phyloP scores from a whole-genome alignment of 2,329 filamentous ascomycete species.

The Paecilomyces sp. region DNA sequence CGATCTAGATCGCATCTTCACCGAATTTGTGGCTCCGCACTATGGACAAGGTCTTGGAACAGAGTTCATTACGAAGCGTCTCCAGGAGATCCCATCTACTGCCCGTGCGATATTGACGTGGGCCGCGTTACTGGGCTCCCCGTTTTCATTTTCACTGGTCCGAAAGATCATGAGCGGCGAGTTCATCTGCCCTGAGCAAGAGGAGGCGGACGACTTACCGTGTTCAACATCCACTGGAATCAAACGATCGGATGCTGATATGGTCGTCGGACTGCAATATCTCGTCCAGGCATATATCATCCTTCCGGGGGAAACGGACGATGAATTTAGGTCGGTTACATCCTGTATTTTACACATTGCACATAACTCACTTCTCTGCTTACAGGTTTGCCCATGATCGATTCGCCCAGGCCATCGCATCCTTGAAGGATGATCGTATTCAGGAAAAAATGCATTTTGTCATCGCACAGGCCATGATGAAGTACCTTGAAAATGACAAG shows the following conservation, averaged over 20 bases:
- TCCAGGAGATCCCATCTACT: slow-evolving; percentile 67
- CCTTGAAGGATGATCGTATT: slow-evolving; percentile 60
- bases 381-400: slow-evolving; percentile 76
- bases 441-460: slow-evolving; percentile 81
- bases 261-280: slow-evolving; percentile 68
- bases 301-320: slow-evolving; percentile 73
- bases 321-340: slow-evolving; percentile 57
- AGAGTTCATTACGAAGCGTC: slow-evolving; percentile 70
- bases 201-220: slow-evolving; percentile 31
- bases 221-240: slow-evolving; percentile 37
- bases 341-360: not conserved
- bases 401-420: slow-evolving; percentile 67
- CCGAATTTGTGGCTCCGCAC: slow-evolving; percentile 71
- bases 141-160: slow-evolving; percentile 77
- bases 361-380: slow-evolving; percentile 4
- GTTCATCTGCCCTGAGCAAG: slow-evolving; percentile 53
- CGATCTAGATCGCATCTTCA: slow-evolving; percentile 72
- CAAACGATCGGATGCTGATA: slow-evolving; percentile 57
- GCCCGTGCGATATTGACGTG: slow-evolving; percentile 77
- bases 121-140: slow-evolving; percentile 74
- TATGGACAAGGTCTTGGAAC: slow-evolving; percentile 75
- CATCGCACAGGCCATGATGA: slow-evolving; percentile 73
- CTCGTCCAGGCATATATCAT: slow-evolving; percentile 75
- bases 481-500: slow-evolving; percentile 58
- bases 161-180: slow-evolving; percentile 69